phyloP scores from a whole-genome alignment of 768 basidiomycete species.

The Kondoa subrosea region DNA sequence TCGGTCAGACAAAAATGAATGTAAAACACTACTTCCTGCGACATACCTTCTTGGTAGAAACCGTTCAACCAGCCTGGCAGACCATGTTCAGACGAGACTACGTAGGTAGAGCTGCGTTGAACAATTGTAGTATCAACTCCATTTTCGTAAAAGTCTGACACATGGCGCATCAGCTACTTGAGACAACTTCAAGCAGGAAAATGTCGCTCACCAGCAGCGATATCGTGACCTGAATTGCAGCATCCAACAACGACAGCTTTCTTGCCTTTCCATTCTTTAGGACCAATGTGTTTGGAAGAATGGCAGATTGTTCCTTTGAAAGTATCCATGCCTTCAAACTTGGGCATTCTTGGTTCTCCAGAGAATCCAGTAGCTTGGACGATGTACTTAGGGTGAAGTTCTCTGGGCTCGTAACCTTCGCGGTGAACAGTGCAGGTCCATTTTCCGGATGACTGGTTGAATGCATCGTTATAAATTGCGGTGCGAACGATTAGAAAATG shows the following conservation, averaged over 20 bases:
- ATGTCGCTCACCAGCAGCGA: constrained; percentile 36
- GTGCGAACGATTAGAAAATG: no score
- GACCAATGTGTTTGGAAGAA: constrained; percentile 41
- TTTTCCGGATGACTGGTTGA: constrained; percentile 21
- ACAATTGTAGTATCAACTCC: constrained; percentile 38
- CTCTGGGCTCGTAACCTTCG: constrained; percentile 17
- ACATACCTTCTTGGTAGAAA: constrained; percentile 38
- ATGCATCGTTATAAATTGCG: no score
- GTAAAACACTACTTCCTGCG: not conserved
- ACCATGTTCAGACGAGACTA: constrained; percentile 28
- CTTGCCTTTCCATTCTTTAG: constrained; percentile 47
- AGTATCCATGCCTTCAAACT: constrained; percentile 34
- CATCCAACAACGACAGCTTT: constrained; percentile 55
- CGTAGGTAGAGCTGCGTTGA: constrained; percentile 46
- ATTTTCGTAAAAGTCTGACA: constrained; percentile 24
- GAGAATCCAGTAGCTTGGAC: constrained; percentile 25
- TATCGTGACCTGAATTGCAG: constrained; percentile 46
- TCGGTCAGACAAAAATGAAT: not conserved
- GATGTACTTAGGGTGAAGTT: constrained; percentile 22
- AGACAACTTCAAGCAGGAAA: not conserved
- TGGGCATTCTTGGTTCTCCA: constrained; percentile 24
- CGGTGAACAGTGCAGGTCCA: constrained; percentile 19
- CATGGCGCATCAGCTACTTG: not conserved
- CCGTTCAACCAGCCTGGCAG: constrained; percentile 18
- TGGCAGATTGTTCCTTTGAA: constrained; percentile 52